phyloP scores from a whole-genome alignment of 1,139 yeast species.

The Kodamaea alishanica region DNA sequence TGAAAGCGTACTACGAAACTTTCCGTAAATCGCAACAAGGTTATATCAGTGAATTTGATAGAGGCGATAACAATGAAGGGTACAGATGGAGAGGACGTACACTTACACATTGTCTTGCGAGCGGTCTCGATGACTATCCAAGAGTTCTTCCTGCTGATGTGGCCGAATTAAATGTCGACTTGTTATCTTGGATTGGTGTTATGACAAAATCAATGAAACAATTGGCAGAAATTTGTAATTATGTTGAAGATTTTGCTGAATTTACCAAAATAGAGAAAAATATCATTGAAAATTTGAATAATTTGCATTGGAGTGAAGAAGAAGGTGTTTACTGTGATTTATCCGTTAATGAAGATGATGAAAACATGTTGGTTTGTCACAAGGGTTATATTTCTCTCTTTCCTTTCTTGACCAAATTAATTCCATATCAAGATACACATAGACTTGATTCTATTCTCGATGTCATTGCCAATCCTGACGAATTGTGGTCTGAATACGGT shows the following conservation, averaged over 20 bases:
- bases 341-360: conserved; percentile 70
- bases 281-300: conserved; percentile 61
- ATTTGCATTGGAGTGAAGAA: conserved; percentile 74
- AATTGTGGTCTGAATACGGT: conserved; percentile 78
- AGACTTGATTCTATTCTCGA: conserved; percentile 53
- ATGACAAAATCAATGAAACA: conserved; percentile 81
- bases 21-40: conserved; percentile 82
- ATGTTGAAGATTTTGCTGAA: conserved; percentile 50
- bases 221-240: conserved; percentile 64
- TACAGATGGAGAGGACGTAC: conserved; percentile 96
- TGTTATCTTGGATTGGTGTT: conserved; percentile 89
- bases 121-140: conserved; percentile 96
- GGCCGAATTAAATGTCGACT: conserved; percentile 88
- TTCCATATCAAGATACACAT: conserved; percentile 48
- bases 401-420: conserved; percentile 76
- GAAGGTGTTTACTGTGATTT: conserved; percentile 78
- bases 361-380: conserved; percentile 67
- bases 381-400: conserved; percentile 84
- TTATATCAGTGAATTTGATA: conserved; percentile 64
- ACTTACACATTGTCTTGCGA: conserved; percentile 76
- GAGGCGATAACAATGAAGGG: conserved; percentile 57
- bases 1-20: conserved; percentile 79
- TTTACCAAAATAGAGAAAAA: conserved; percentile 54
- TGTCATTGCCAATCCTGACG: conserved; percentile 62
- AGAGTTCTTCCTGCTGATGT: conserved; percentile 76